Evolutionary conservation across 31 red algal genomes (phyloP).

Genomic region (Odonthalia washingtoniensis): DNA sequence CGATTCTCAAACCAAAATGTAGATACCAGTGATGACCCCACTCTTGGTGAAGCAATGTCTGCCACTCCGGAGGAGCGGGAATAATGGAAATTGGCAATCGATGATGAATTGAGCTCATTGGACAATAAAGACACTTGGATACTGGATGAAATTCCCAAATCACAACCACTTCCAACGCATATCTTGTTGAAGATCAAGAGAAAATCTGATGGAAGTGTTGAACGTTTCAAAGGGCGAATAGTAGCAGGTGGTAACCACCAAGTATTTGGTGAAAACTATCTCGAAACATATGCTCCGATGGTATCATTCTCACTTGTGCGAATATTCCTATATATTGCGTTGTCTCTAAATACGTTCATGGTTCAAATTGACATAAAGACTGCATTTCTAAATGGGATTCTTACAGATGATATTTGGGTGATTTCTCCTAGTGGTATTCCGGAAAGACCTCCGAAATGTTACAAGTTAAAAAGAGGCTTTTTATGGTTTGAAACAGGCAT

Average conservation of each 20-base stretch:
- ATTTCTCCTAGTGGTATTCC: background rate
- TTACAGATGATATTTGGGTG: background rate
- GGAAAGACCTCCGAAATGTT: background rate
- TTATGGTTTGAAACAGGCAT: background rate
- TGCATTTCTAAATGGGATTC: background rate
- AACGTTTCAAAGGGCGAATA: background rate
- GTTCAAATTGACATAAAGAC: background rate
- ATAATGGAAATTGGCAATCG: slow-evolving; percentile 6
- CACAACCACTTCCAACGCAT: slow-evolving; percentile 31
- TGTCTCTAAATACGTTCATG: background rate
- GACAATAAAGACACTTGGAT: background rate
- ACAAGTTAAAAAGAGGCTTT: background rate
- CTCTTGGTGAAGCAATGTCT: slow-evolving; percentile 12
- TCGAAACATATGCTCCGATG: background rate
- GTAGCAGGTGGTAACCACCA: background rate
- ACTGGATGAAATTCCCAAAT: background rate
- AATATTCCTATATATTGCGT: background rate
- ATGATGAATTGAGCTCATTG: slow-evolving; percentile 6
- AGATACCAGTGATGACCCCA: slow-evolving; percentile 23
- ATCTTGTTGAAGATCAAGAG: slow-evolving; percentile 10
- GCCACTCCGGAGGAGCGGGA: slow-evolving; percentile 27
- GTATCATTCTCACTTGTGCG: background rate
- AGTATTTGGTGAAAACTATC: too few species aligned
- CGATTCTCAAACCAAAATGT: background rate
- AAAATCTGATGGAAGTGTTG: slow-evolving; percentile 18